Percentiles rank a stretch among this genome's conserved stretches.
Conservation (phyloP, 306 rosid species). For the Acacia melanoxylon region DNA sequence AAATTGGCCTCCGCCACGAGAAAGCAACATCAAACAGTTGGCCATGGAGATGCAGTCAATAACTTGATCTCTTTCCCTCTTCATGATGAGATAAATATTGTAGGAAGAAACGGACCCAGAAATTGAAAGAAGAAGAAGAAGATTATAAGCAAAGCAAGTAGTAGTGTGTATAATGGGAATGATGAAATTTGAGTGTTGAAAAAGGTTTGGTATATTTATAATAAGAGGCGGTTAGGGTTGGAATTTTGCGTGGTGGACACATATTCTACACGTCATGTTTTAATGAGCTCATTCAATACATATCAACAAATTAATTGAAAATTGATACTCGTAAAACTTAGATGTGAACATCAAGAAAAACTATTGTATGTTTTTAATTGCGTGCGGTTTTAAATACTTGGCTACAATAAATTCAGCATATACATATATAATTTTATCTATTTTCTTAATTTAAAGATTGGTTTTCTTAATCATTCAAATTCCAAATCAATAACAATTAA, state of each 20-base stretch:
- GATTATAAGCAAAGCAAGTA: not conserved
- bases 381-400: not conserved
- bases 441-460: no score
- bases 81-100: conserved; percentile 30
- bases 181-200: conserved; percentile 27
- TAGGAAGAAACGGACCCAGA: not conserved
- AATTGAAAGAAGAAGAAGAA: not conserved
- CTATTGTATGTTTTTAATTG: not conserved
- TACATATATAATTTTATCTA: no score
- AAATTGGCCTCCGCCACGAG: conserved; percentile 44
- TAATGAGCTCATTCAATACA: not conserved
- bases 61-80: conserved; percentile 64
- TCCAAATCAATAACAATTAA: not conserved
- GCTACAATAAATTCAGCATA: not conserved
- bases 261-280: not conserved
- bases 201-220: conserved; percentile 44
- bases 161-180: not conserved
- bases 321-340: not conserved
- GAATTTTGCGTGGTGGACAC: not conserved
- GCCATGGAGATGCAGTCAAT: conserved; percentile 62
- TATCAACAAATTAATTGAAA: not conserved
- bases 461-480: not conserved
- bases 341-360: not conserved
- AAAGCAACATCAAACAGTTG: conserved; percentile 81
- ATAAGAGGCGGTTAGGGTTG: conserved; percentile 30